Evolutionary conservation across 768 basidiomycete species (phyloP).

Genomic region (Xanthoconium purpureum): DNA sequence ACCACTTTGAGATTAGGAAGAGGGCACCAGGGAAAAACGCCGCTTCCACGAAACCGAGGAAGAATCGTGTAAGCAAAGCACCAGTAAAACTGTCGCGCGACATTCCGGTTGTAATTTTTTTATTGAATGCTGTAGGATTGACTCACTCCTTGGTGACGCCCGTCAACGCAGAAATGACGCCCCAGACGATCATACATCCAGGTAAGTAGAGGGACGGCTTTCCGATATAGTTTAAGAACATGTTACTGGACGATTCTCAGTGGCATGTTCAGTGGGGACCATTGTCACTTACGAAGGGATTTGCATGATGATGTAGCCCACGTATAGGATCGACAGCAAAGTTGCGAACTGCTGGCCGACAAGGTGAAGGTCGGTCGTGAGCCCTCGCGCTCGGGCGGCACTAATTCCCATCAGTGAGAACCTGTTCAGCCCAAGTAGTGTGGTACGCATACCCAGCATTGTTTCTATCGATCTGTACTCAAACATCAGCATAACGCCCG

Average conservation of each 20-base stretch:
- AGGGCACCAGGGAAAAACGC: constrained; percentile 47
- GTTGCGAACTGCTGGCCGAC: constrained; percentile 62
- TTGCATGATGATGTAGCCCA: constrained; percentile 49
- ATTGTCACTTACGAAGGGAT: constrained; percentile 34
- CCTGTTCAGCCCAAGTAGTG: not conserved
- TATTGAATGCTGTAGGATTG: not conserved
- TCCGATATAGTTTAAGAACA: constrained; percentile 65
- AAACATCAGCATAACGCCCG: not conserved
- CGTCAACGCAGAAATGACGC: constrained; percentile 52
- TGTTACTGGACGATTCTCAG: constrained; percentile 47
- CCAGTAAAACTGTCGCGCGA: constrained; percentile 36
- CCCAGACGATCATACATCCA: constrained; percentile 68
- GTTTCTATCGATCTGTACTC: constrained; percentile 59
- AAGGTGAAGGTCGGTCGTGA: constrained; percentile 63
- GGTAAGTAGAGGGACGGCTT: constrained; percentile 67
- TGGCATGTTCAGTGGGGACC: not conserved
- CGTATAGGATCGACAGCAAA: constrained; percentile 63
- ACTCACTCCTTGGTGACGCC: constrained; percentile 32
- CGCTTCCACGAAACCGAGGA: constrained; percentile 52
- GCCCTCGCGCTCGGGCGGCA: constrained; percentile 66
- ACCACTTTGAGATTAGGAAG: constrained; percentile 36
- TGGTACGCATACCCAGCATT: constrained; percentile 51
- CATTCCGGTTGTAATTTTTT: not conserved
- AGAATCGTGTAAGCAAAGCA: constrained; percentile 47
- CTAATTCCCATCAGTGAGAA: constrained; percentile 32